Evolutionary conservation across 768 basidiomycete species (phyloP).

Genomic region (Termitomyces sp.): DNA sequence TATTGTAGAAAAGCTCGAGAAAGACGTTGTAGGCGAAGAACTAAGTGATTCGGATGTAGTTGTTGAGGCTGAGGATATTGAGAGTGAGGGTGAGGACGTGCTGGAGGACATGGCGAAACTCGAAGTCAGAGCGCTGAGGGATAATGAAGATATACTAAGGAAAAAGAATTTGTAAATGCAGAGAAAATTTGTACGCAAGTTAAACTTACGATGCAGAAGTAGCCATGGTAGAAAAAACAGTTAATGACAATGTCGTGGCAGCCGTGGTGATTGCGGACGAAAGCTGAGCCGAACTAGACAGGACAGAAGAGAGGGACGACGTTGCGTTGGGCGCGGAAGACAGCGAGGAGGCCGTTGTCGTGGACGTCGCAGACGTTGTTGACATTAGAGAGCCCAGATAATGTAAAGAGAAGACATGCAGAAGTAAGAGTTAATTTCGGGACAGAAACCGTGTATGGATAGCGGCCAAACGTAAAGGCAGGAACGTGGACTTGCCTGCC

Average conservation of each 20-base stretch:
- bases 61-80: conserved; percentile 4
- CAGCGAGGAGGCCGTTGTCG: conserved; percentile 9
- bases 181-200: background rate
- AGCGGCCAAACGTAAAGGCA: conserved; percentile 2
- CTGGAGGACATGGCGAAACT: conserved; percentile 10
- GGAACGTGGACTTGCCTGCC: conserved; percentile 13
- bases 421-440: conserved; percentile 8
- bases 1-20: conserved; percentile 22
- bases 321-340: conserved; percentile 14
- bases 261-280: conserved; percentile 8
- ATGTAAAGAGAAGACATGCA: conserved; percentile 15
- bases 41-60: conserved; percentile 9
- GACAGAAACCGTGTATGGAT: background rate
- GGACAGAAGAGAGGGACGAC: conserved; percentile 17
- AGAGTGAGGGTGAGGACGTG: conserved; percentile 18
- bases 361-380: conserved; percentile 10
- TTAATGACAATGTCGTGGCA: conserved; percentile 1
- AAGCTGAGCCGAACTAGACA: conserved; percentile 15
- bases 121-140: conserved; percentile 6
- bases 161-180: background rate
- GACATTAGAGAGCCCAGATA: conserved; percentile 11
- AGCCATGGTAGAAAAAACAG: conserved; percentile 7
- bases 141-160: background rate
- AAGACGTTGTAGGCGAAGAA: conserved; percentile 13
- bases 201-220: conserved; percentile 8